A percentile compares a stretch with the other conserved stretches of the same genome.
Conservation (phyloP, 1,139 yeast genomes). For the Eremothecium gossypii region DNA sequence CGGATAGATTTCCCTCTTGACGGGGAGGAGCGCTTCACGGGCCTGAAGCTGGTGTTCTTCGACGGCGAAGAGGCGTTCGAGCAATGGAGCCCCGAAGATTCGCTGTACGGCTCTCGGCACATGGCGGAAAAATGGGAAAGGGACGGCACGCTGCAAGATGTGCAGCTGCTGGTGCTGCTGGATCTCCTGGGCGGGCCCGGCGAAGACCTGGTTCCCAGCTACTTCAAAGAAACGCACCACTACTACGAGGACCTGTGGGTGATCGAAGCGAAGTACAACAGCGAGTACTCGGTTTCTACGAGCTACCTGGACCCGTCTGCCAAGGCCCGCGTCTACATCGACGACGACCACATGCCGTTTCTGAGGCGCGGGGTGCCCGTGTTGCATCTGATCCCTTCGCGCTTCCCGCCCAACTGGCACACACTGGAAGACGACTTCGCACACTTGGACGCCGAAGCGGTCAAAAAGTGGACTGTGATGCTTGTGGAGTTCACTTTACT, state of each 20-base stretch:
- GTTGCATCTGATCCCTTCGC: constrained; percentile 42
- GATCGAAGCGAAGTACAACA: constrained; percentile 23
- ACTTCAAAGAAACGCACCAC: constrained; percentile 35
- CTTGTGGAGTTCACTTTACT: constrained; percentile 16
- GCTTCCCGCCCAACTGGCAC: constrained; percentile 47
- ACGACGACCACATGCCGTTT: constrained; percentile 50
- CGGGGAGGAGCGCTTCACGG: constrained; percentile 21
- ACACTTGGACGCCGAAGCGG: constrained; percentile 21
- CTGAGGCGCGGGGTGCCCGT: constrained; percentile 37
- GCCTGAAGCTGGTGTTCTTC: constrained; percentile 43
- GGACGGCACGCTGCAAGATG: constrained; percentile 17
- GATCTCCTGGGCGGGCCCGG: constrained; percentile 41
- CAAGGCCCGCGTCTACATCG: constrained; percentile 28
- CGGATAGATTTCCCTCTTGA: constrained; percentile 6
- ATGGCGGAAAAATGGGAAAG: constrained; percentile 36
- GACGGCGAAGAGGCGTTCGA: constrained; percentile 53
- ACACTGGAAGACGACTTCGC: constrained; percentile 31
- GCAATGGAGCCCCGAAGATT: constrained; percentile 42
- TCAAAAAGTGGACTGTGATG: constrained; percentile 25
- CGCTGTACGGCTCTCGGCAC: constrained; percentile 47
- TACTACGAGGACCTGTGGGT: constrained; percentile 32
- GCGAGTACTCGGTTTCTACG: constrained; percentile 16
- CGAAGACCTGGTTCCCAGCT: constrained; percentile 33
- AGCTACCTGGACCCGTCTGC: constrained; percentile 10
- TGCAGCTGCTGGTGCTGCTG: constrained; percentile 39